These are phyloP conservation scores for Fusarium sp. DNA, from an alignment of 2,329 filamentous ascomycete species.

Conservation along the genomic window DNA sequence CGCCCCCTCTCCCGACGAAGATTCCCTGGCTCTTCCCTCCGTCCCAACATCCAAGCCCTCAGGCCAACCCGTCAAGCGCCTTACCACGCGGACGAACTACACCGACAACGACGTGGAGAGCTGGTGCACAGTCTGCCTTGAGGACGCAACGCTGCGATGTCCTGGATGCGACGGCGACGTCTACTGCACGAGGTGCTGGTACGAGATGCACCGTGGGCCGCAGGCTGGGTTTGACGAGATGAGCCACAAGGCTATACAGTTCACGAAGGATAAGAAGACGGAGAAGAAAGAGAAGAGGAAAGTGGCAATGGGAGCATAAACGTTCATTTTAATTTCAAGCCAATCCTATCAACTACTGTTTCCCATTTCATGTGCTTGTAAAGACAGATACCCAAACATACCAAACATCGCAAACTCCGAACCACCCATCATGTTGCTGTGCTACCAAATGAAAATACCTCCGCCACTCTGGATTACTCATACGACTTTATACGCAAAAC, in stretches of 20 bases:
- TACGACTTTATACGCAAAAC: background rate
- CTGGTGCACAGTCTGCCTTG: slow-evolving; percentile 87
- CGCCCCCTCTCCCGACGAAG: slow-evolving; percentile 50
- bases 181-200: slow-evolving; percentile 85
- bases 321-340: slow-evolving; percentile 27
- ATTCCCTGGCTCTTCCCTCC: slow-evolving; percentile 60
- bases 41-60: slow-evolving; percentile 65
- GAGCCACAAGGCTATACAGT: slow-evolving; percentile 75
- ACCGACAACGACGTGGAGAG: slow-evolving; percentile 79
- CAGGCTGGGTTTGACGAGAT: slow-evolving; percentile 78
- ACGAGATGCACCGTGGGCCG: slow-evolving; percentile 80
- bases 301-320: slow-evolving; percentile 56
- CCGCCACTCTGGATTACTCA: slow-evolving; percentile 5
- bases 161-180: slow-evolving; percentile 78
- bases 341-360: slow-evolving; percentile 28
- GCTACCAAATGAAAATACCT: slow-evolving; percentile 18
- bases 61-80: slow-evolving; percentile 56
- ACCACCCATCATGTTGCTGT: slow-evolving; percentile 19
- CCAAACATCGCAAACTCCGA: slow-evolving; percentile 24
- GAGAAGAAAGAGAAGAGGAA: slow-evolving; percentile 54
- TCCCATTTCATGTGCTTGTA: slow-evolving; percentile 11
- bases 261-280: slow-evolving; percentile 56
- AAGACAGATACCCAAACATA: slow-evolving; percentile 37
- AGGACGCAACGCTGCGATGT: slow-evolving; percentile 81
- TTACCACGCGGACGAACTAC: slow-evolving; percentile 60